Percentiles rank a stretch among this genome's conserved stretches.
Conservation (phyloP, 192 early-diverging fungal species). For the Podila epicladia region DNA sequence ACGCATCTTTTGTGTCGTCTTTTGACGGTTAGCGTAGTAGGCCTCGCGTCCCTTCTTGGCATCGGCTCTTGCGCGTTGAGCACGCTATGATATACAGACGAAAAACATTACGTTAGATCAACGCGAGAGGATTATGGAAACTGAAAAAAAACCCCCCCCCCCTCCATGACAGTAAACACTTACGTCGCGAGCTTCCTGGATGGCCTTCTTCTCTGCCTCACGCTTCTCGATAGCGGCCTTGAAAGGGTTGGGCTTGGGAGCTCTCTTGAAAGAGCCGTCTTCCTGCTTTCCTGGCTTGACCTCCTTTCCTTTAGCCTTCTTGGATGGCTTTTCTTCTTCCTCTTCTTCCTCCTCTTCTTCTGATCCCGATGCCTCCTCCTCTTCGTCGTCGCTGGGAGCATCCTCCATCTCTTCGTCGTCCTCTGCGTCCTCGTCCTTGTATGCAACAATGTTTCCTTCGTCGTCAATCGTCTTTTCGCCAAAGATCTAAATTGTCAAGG, state of each 20-base stretch:
- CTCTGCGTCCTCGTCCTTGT: conserved; percentile 16
- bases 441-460: conserved; percentile 43
- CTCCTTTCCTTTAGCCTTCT: conserved; percentile 32
- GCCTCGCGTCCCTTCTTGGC: conserved; percentile 50
- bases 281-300: conserved; percentile 41
- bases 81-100: conserved; percentile 12
- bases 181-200: conserved; percentile 46
- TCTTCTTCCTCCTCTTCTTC: conserved; percentile 14
- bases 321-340: conserved; percentile 21
- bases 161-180: too few relatives aligned
- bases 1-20: conserved; percentile 37
- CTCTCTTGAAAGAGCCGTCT: conserved; percentile 38
- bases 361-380: not conserved
- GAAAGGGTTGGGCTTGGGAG: conserved; percentile 46
- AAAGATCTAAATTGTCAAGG: conserved; percentile 28
- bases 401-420: conserved; percentile 26
- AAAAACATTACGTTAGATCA: not conserved
- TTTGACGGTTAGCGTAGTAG: conserved; percentile 46
- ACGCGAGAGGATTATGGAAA: not conserved
- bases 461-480: conserved; percentile 49
- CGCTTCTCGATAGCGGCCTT: conserved; percentile 51
- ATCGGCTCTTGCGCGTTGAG: conserved; percentile 33
- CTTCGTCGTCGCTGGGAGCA: not conserved
- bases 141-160: too few relatives aligned
- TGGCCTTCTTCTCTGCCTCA: conserved; percentile 50